These are phyloP conservation scores for Lactifluus piperatus DNA, from an alignment of 768 basidiomycete species.

Conservation along the genomic window DNA sequence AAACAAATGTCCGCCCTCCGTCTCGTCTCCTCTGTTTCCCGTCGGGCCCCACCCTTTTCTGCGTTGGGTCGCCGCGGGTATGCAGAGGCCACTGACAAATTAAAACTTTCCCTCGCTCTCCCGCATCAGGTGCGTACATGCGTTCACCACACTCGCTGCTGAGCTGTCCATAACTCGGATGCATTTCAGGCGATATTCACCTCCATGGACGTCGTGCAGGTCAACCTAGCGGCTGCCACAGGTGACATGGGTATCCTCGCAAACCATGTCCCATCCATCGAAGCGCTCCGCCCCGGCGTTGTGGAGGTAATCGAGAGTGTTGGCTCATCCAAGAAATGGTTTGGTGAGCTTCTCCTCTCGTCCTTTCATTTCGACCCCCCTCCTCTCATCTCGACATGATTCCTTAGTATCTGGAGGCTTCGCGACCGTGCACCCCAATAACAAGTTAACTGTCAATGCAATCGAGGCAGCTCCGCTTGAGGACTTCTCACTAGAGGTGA, in stretches of 20 bases:
- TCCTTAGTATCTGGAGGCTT: slow-evolving; percentile 85
- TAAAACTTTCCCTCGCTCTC: slow-evolving; percentile 86
- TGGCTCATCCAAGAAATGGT: slow-evolving; percentile 86
- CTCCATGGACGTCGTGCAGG: slow-evolving; percentile 88
- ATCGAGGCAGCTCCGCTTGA: slow-evolving; percentile 94
- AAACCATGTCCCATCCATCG: slow-evolving; percentile 97
- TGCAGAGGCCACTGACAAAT: slow-evolving; percentile 85
- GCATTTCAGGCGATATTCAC: slow-evolving; percentile 72
- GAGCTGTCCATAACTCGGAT: slow-evolving; percentile 7
- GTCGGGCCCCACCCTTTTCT: slow-evolving; percentile 46
- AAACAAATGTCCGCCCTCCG: slow-evolving; percentile 69
- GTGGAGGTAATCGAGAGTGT: slow-evolving; percentile 87
- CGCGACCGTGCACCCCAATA: slow-evolving; percentile 96
- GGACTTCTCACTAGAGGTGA: slow-evolving; percentile 82
- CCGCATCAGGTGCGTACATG: slow-evolving; percentile 77
- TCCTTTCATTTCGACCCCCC: background rate
- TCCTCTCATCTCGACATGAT: background rate
- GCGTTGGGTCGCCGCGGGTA: slow-evolving; percentile 69
- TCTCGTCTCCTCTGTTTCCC: slow-evolving; percentile 54
- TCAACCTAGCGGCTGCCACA: slow-evolving; percentile 87
- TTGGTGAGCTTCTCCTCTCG: slow-evolving; percentile 51
- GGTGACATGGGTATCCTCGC: slow-evolving; percentile 99
- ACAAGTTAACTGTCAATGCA: slow-evolving; percentile 92
- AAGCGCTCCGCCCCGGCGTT: slow-evolving; percentile 88
- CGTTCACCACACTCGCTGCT: background rate